These are phyloP conservation scores for Schoenoplectus triqueter DNA, from an alignment of 202 grass and related monocot genomes.

Conservation along the genomic window DNA sequence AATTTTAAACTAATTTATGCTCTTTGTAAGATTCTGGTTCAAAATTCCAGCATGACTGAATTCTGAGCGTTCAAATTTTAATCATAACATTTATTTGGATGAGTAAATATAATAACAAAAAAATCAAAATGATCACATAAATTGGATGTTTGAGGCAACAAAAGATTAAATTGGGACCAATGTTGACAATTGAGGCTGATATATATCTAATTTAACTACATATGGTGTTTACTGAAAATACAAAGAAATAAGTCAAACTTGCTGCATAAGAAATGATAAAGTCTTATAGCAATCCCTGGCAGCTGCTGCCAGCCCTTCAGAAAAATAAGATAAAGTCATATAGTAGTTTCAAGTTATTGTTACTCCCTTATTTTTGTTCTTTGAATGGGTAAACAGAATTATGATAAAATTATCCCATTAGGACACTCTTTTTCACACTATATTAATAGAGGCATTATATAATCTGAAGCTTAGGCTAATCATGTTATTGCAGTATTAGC, in stretches of 20 bases:
- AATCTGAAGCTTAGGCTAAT: background rate
- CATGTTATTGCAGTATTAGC: background rate
- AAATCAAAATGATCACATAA: slow-evolving; percentile 1
- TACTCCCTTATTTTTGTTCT: slow-evolving; percentile 4
- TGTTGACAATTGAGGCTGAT: background rate
- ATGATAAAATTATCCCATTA: background rate
- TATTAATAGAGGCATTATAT: background rate
- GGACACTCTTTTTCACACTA: background rate
- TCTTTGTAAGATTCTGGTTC: background rate
- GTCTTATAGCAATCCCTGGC: too few species aligned
- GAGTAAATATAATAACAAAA: background rate
- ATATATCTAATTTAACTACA: slow-evolving; percentile 11
- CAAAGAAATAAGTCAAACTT: slow-evolving; percentile 13
- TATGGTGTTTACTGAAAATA: background rate
- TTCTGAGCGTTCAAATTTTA: background rate
- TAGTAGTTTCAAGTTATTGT: background rate
- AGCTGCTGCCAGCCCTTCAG: too few species aligned
- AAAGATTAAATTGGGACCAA: slow-evolving; percentile 3
- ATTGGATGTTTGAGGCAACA: background rate
- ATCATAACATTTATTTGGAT: background rate
- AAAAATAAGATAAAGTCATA: too few species aligned
- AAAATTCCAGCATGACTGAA: background rate
- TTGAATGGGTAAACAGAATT: background rate
- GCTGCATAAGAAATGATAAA: background rate
- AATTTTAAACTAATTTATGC: background rate